Evolutionary conservation across 805 yeast species (phyloP), one percentile per base, ranked within the genome.

Genomic region (Limtongia smithiae): DNA sequence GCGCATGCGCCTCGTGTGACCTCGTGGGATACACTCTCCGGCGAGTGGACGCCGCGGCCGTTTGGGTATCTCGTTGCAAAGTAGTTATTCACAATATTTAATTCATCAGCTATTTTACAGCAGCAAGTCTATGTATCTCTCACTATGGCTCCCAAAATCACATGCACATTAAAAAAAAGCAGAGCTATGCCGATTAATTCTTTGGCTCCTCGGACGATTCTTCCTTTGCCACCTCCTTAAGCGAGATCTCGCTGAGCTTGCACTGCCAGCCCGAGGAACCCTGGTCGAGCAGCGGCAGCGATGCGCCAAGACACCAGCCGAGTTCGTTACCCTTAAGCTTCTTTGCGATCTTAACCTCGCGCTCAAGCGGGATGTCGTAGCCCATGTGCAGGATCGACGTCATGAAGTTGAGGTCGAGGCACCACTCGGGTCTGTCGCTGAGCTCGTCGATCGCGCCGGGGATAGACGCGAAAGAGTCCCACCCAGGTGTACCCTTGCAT

Each of bases 241-340:
- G 58, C 12, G 39, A n/a, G 18, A 52, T 32, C 33, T 54, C 46
- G 33, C 36, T 48, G 34, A 54, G 35, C 52, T 67, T 65, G 68
- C 96, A 88, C 44, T 72, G 75, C 96, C 96, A 87, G 35, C 80
- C 81, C 18, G 78, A 69, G 38, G 61, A 69, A 38, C 66, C 69
- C 53, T 75, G 73, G 55, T 85, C 93, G 59, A 93, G 74, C 60
- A 93, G 72, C 7, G 97, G 97, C 61, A 93, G 76, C 1, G 97
- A 87, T 1, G 97, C 98, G 61, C 99, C 99, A 48, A 93, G 74
- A 73, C 97, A 93, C 99, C 99, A 93, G 30, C 98, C 99, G 44
- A 93, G 76, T 71, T 93, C 98, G 62, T 87, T 89, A 64, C 81
- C 80, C 44, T 81, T 84, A 60, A 93, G 87, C 65, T 80, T 89